Evolutionary conservation across 176 grass and related monocot species (phyloP).

Genomic region (Lolium rigidum): DNA sequence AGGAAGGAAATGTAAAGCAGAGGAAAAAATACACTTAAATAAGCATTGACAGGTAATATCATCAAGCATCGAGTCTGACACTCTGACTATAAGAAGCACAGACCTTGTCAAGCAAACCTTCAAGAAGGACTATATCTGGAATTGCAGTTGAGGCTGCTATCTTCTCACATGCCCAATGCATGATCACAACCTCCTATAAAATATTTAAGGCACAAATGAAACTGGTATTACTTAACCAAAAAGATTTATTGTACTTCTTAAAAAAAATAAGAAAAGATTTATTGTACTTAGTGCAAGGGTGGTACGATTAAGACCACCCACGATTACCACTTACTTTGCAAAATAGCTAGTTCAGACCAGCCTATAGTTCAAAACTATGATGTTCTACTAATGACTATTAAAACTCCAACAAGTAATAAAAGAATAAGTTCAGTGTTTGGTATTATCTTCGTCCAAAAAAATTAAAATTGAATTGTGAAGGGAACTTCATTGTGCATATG

Average conservation of each 20-base stretch:
- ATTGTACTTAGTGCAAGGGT: no score
- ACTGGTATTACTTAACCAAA: constrained; percentile 34
- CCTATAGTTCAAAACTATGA: neutral
- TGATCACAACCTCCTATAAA: constrained; percentile 93
- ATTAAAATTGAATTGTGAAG: neutral
- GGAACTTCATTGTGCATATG: constrained; percentile 20
- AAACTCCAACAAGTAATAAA: neutral
- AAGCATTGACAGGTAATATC: constrained; percentile 19
- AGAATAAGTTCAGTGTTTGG: neutral
- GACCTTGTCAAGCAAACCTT: constrained; percentile 97
- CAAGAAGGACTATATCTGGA: constrained; percentile 82
- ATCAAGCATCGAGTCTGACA: constrained; percentile 29
- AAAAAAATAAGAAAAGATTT: no score
- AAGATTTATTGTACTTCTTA: constrained; percentile 2
- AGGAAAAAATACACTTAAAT: neutral
- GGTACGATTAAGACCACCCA: neutral
- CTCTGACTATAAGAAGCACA: constrained; percentile 37
- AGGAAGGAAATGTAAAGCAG: constrained; percentile 42
- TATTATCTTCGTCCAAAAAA: neutral
- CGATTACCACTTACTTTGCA: neutral
- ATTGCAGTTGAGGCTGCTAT: constrained; percentile 83
- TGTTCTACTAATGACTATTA: constrained; percentile 20
- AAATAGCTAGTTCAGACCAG: constrained; percentile 1
- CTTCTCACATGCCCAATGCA: constrained; percentile 99
- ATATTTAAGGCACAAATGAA: constrained; percentile 48